Evolutionary conservation across 2,329 filamentous ascomycete genomes (phyloP).

Genomic region (Talaromyces islandicus): DNA sequence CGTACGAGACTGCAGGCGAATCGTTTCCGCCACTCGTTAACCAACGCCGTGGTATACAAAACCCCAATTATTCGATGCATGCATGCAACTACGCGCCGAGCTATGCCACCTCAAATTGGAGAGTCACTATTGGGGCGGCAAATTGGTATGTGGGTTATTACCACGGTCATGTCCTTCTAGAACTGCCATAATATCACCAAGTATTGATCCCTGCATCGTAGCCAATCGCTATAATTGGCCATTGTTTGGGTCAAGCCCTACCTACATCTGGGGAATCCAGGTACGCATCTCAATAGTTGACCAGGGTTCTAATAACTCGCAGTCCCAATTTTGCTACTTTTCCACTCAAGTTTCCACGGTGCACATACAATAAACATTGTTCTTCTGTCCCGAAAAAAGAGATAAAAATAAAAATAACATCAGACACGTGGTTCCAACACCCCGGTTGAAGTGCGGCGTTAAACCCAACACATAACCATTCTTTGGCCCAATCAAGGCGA

Average conservation of each 20-base stretch:
- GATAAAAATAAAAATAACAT: background rate
- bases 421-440: background rate
- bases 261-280: too few relatives aligned
- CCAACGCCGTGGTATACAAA: background rate
- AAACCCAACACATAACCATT: background rate
- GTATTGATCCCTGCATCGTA: background rate
- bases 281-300: background rate
- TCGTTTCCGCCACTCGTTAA: background rate
- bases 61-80: background rate
- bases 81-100: background rate
- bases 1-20: background rate
- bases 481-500: background rate
- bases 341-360: too few relatives aligned
- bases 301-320: too few relatives aligned
- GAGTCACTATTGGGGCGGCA: background rate
- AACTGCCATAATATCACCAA: background rate
- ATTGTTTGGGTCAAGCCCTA: too few relatives aligned
- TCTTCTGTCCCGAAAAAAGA: background rate
- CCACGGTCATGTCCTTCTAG: background rate
- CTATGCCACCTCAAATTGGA: background rate
- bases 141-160: background rate
- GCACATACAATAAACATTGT: too few relatives aligned
- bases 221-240: too few relatives aligned
- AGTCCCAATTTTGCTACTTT: too few relatives aligned
- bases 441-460: background rate